Evolutionary conservation across 2,329 filamentous ascomycete species (phyloP).

Genomic region (Paramyrothecium roridum): DNA sequence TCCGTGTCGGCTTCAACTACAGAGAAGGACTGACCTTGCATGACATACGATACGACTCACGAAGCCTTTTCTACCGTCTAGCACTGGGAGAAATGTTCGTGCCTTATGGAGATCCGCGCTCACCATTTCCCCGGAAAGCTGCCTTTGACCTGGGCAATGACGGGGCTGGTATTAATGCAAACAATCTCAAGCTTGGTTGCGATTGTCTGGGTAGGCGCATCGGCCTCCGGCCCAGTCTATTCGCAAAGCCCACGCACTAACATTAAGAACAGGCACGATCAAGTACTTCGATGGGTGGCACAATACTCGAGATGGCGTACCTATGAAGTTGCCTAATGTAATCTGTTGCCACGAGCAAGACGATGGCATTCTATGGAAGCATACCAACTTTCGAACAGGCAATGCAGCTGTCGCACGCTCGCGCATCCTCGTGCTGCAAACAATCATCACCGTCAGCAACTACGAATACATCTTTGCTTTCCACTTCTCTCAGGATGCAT

Average conservation of each 20-base stretch:
- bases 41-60: conserved; percentile 63
- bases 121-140: conserved; percentile 60
- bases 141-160: conserved; percentile 70
- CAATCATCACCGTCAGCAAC: conserved; percentile 60
- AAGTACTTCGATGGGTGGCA: conserved; percentile 32
- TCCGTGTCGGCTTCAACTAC: conserved; percentile 66
- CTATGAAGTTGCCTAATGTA: conserved; percentile 28
- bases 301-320: conserved; percentile 24
- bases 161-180: conserved; percentile 61
- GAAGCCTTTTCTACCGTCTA: conserved; percentile 62
- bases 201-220: conserved; percentile 33
- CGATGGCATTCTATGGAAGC: conserved; percentile 59
- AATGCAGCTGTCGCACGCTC: conserved; percentile 41
- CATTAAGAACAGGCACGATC: conserved; percentile 52
- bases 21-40: conserved; percentile 68
- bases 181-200: conserved; percentile 64
- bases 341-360: conserved; percentile 33
- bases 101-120: conserved; percentile 50
- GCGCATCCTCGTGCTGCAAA: conserved; percentile 57
- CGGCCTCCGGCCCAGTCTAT: no score
- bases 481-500: conserved; percentile 51
- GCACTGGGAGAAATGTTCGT: conserved; percentile 66
- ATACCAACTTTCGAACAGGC: conserved; percentile 56
- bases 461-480: conserved; percentile 35
- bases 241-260: conserved; percentile 29